These are phyloP conservation scores for Fusarium sp. DNA, from an alignment of 2,329 filamentous ascomycete species.

Conservation along the genomic window DNA sequence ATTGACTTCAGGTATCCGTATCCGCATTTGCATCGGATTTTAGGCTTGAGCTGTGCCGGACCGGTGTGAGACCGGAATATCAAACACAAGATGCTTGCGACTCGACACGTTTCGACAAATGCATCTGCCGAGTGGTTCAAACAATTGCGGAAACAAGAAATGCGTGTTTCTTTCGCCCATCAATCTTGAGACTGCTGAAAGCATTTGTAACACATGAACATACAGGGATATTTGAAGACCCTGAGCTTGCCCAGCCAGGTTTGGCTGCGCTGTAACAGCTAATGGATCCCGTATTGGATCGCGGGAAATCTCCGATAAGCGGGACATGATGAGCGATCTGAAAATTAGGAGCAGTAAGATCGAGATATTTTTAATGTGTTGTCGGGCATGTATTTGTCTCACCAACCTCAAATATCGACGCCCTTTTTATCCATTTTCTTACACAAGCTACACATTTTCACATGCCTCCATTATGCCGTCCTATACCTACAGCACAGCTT, in stretches of 20 bases:
- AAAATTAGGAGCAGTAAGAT: background rate
- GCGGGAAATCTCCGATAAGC: conserved; percentile 49
- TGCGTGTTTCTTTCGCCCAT: background rate
- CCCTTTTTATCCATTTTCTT: background rate
- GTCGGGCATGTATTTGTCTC: background rate
- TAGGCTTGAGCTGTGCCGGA: background rate
- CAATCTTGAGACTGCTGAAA: conserved; percentile 9
- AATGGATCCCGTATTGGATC: conserved; percentile 11
- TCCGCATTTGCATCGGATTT: background rate
- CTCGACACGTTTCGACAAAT: conserved; percentile 12
- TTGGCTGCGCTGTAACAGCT: conserved; percentile 14
- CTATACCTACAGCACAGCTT: background rate
- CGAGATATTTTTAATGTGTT: background rate
- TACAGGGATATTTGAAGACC: conserved; percentile 29
- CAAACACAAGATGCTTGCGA: conserved; percentile 17
- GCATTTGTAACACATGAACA: background rate
- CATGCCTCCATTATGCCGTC: background rate
- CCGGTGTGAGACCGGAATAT: background rate
- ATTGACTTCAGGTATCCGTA: background rate
- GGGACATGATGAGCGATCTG: conserved; percentile 30
- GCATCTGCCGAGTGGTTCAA: background rate
- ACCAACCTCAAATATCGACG: background rate
- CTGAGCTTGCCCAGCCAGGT: conserved; percentile 31
- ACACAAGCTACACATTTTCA: background rate
- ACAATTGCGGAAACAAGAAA: conserved; percentile 15